Evolutionary conservation across 306 rosid genomes (phyloP), one percentile per base, ranked within the genome.

Genomic region (Cucumis melo): DNA sequence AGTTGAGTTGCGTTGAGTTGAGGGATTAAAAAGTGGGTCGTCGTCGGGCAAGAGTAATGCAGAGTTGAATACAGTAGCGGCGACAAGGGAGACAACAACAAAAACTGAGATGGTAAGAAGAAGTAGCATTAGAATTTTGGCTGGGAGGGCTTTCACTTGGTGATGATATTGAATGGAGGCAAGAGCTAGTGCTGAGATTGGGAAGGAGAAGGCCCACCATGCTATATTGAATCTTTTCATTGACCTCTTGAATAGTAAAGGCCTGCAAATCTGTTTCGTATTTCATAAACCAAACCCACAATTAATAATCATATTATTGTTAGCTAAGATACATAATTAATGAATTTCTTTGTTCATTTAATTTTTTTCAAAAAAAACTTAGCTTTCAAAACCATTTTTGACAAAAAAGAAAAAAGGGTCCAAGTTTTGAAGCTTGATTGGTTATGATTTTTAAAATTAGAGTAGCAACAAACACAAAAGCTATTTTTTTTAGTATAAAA

Each of bases 181-280:
- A 53, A 61, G n/a, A 51, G 89, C 91, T 21, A 88, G 87, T 12
- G 60, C 77, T 0, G 89, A 46, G n/a, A 68, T 3, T 17, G 63
- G 60, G 23, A 79, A 56, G 20, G 79, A 76, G 58, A 58, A 76
- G 3, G 79, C 79, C 79, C 79, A 76, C 79, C 79, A 76, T 19
- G 79, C 79, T 41, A 76, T 50, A 20, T 14, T 76, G 58, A 76
- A 76, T 21, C 72, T 60, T 61, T 66, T 76, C 79, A 76, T 76
- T 41, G 79, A 44, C 42, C 72, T 76, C 72, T 44, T 60, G 79
- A 76, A 76, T 24, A 76, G 58, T 5, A 8, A 1, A 1, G 79
- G 79, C 23, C 79, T 39, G 59, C 79, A 76, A 6, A 61, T 34
- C 67, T 75, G 57, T 58, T 75, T 56, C 15, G 10, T 58, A 46